Evolutionary conservation across 2,329 filamentous ascomycete genomes (phyloP), one percentile per base, ranked within the genome.

Genomic region (Penicillium glabrum): DNA sequence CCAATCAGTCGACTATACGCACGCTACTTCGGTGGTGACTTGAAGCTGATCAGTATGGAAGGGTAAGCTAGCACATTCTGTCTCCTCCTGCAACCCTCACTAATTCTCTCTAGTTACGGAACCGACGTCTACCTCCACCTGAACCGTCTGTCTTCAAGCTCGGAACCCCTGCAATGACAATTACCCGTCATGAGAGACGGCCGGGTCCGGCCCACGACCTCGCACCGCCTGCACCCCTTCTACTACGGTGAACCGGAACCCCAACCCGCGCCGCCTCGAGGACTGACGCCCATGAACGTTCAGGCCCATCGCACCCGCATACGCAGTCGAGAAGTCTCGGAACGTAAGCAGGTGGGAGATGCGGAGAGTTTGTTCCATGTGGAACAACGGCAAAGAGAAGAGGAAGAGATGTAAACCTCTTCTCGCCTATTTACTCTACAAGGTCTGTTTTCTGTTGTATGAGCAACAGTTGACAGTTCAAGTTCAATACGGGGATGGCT

Each of bases 31-130:
- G 95, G 95, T 58, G 95, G 95, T 57, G 95, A 99, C 75, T 75
- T 99, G 68, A 98, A 98, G 77, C 78, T 99, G 74, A 99, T 99
- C 70, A 97, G 92, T 74, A 99, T 99, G 95, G 95, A 99, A 82
- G 95, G 95, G 91, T 96, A 81, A 82, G 89, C 43, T 39, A 19
- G n/a, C n/a, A 5, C 8, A 19, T 16, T 33, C 14, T 14, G n/a
- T 19, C 11, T n/a, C 24, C 16, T 5, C 3, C 41, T 16, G 7
- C 29, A 26, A n/a, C 26, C 55, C 58, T 69, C 47, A 69, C 58
- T 53, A 19, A 49, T 27, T 67, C 10, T 16, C 11, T 21, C 9
- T 39, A 96, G 93, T 57, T 99, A 99, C 76, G 95, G 95, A 64
- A 99, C 95, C 50, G 95, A 99, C 72, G 95, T 98, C 51, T 99